Conservation (phyloP, 2,329 filamentous ascomycete genomes). For the Thermomyces lanuginosus region DNA sequence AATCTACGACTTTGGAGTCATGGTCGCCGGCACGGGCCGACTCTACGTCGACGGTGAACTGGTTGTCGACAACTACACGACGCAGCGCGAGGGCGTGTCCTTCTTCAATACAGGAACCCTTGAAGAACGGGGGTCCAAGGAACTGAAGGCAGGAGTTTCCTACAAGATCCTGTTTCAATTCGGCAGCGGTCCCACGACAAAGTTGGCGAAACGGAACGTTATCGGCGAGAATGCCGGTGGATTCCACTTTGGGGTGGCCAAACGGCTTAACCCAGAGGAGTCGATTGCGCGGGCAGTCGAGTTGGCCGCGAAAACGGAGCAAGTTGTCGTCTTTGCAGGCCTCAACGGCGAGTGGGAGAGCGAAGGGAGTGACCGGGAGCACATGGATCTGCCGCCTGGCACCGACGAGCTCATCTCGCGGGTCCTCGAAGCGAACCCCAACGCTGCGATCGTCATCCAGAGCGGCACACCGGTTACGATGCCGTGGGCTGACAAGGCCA, state of each 20-base stretch:
- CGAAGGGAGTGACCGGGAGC: slow-evolving; percentile 47
- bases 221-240: slow-evolving; percentile 43
- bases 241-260: slow-evolving; percentile 45
- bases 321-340: slow-evolving; percentile 63
- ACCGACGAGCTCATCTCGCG: slow-evolving; percentile 45
- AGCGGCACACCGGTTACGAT: slow-evolving; percentile 52
- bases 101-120: slow-evolving; percentile 50
- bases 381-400: slow-evolving; percentile 41
- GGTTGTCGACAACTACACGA: slow-evolving; percentile 49
- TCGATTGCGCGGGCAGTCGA: slow-evolving; percentile 51
- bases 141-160: slow-evolving; percentile 41
- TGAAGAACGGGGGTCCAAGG: slow-evolving; percentile 44
- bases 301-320: slow-evolving; percentile 52
- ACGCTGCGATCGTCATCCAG: slow-evolving; percentile 58
- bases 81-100: slow-evolving; percentile 44
- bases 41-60: slow-evolving; percentile 46
- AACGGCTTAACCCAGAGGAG: slow-evolving; percentile 39
- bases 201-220: slow-evolving; percentile 33
- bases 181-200: slow-evolving; percentile 42
- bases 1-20: slow-evolving; percentile 48
- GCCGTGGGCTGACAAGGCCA: slow-evolving; percentile 30
- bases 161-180: slow-evolving; percentile 47
- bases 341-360: slow-evolving; percentile 71
- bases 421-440: slow-evolving; percentile 50
- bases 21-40: slow-evolving; percentile 49